Percentiles rank a stretch among this genome's conserved stretches.
phyloP scores from a whole-genome alignment of 1,139 yeast genomes.

The Taphrina populina region DNA sequence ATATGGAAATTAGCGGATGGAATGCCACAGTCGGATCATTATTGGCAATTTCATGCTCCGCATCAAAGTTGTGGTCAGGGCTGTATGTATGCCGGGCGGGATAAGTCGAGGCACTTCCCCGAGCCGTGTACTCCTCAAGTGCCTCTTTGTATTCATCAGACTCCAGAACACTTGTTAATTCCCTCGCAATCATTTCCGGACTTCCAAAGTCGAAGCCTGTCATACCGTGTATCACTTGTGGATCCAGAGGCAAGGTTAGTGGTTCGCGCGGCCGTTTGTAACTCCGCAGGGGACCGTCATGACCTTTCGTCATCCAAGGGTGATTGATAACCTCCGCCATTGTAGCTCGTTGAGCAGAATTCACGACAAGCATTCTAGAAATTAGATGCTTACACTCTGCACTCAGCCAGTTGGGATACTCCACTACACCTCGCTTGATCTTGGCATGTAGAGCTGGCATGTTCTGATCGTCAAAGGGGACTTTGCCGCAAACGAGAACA shows the following conservation, averaged over 20 bases:
- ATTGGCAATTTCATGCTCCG: too few species aligned
- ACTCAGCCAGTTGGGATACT: conserved; percentile 81
- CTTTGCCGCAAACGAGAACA: conserved; percentile 94
- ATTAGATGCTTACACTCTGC: conserved; percentile 79
- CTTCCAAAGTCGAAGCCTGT: conserved; percentile 76
- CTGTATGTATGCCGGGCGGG: neutral
- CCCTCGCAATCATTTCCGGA: conserved; percentile 58
- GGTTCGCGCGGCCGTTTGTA: conserved; percentile 79
- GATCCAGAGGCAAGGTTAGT: conserved; percentile 68
- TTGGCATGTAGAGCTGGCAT: conserved; percentile 91
- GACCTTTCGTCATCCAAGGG: conserved; percentile 94
- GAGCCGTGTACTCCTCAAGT: conserved; percentile 61
- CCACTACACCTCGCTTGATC: conserved; percentile 88
- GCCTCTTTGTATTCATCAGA: conserved; percentile 71
- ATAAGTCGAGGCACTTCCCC: neutral
- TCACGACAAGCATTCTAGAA: conserved; percentile 87
- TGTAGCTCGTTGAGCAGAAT: conserved; percentile 76
- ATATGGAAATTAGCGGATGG: conserved; percentile 85
- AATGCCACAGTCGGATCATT: conserved; percentile 54
- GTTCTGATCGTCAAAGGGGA: conserved; percentile 95
- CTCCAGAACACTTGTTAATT: conserved; percentile 58
- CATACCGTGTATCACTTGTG: conserved; percentile 69
- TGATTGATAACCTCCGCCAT: conserved; percentile 77
- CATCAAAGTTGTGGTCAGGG: neutral
- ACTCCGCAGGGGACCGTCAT: conserved; percentile 67